These are phyloP conservation scores for Diaporthe ampelina DNA, from an alignment of 2,329 filamentous ascomycete genomes.

Conservation along the genomic window DNA sequence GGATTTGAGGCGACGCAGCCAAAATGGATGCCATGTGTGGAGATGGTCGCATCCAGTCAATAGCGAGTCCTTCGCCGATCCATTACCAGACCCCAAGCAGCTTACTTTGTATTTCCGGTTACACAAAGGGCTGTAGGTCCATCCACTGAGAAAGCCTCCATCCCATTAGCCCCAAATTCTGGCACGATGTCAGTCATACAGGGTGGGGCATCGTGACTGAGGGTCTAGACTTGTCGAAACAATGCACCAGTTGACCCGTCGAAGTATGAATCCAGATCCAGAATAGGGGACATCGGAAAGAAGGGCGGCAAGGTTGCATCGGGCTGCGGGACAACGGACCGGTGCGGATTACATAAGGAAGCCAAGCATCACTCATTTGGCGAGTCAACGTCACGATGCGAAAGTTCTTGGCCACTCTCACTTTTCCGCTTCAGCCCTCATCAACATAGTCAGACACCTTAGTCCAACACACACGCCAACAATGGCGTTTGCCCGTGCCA, in stretches of 20 bases:
- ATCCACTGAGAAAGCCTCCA: no score
- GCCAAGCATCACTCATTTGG: slow-evolving; percentile 8
- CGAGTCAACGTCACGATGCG: slow-evolving; percentile 10
- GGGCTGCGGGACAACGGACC: not conserved
- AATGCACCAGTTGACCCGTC: no score
- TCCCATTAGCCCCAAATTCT: no score
- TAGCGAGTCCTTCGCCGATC: not conserved
- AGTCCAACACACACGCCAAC: not conserved
- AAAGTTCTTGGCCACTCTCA: slow-evolving; percentile 17
- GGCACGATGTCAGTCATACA: no score
- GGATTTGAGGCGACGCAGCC: not conserved
- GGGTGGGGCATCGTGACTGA: no score
- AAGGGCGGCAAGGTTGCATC: not conserved
- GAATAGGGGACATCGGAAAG: not conserved
- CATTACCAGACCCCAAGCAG: not conserved
- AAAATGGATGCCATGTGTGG: not conserved
- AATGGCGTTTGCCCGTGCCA: not conserved
- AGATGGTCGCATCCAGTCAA: not conserved
- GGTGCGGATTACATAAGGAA: slow-evolving; percentile 21
- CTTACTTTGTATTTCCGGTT: no score
- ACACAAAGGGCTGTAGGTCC: no score
- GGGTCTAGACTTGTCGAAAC: no score
- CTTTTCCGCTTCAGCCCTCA: not conserved
- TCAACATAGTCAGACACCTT: not conserved
- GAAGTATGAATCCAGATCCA: no score